Percentiles rank a stretch among this genome's conserved stretches.
Conservation (phyloP, 768 basidiomycete species). For the Dacryopinax spathularia region DNA sequence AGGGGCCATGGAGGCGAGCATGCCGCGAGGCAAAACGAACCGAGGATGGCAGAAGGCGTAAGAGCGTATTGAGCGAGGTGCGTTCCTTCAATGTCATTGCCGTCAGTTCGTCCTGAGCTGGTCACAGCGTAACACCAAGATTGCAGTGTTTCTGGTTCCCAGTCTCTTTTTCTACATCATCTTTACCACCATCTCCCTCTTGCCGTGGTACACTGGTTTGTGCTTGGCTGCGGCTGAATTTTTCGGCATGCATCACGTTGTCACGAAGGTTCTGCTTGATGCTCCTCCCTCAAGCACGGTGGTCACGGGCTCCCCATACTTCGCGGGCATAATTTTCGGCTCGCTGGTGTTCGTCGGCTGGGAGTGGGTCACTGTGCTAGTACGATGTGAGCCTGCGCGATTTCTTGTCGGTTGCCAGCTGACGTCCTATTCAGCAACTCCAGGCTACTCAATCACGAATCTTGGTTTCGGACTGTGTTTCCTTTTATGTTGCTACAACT, state of each 20-base stretch:
- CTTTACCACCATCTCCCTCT: conserved; percentile 64
- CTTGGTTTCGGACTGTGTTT: conserved; percentile 58
- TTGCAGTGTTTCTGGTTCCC: conserved; percentile 65
- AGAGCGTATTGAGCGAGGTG: conserved; percentile 59
- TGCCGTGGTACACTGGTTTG: conserved; percentile 83
- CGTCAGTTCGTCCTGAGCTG: not conserved
- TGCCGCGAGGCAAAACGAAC: conserved; percentile 76
- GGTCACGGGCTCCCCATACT: conserved; percentile 80
- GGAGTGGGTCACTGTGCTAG: conserved; percentile 64
- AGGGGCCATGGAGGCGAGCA: conserved; percentile 80
- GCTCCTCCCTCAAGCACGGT: conserved; percentile 68
- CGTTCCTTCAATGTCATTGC: conserved; percentile 13
- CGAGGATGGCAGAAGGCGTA: conserved; percentile 54
- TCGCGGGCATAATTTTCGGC: conserved; percentile 75
- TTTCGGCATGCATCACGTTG: conserved; percentile 89
- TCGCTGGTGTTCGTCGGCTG: conserved; percentile 79
- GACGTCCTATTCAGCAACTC: conserved; percentile 40
- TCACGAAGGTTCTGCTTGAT: conserved; percentile 74
- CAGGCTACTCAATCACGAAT: conserved; percentile 61
- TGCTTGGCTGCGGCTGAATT: conserved; percentile 74
- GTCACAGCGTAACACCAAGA: conserved; percentile 60
- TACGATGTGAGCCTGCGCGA: conserved; percentile 40
- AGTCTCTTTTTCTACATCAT: conserved; percentile 67
- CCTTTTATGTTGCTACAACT: conserved; percentile 69
- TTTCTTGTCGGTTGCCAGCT: not conserved